phyloP scores from a whole-genome alignment of 345 rosid genomes.

The Euphorbia lathyris region DNA sequence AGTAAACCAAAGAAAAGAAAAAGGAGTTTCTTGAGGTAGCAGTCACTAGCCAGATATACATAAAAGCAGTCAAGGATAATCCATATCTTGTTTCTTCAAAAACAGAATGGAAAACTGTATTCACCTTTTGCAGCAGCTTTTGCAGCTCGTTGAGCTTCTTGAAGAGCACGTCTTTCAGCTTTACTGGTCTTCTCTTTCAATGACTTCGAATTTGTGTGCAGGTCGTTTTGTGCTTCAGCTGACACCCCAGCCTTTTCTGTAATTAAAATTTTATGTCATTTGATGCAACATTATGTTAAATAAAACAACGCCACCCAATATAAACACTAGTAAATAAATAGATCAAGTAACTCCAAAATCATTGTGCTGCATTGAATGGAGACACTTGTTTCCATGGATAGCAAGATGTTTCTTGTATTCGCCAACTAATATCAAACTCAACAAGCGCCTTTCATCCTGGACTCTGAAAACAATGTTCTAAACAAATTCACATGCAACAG shows the following conservation, averaged over 20 bases:
- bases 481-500: not conserved
- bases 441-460: not conserved
- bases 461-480: not conserved
- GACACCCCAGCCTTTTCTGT: conserved; percentile 53
- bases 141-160: conserved; percentile 92
- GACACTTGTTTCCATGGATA: not conserved
- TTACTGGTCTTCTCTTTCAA: conserved; percentile 80
- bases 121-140: conserved; percentile 90
- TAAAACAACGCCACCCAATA: not conserved
- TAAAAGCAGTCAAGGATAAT: not conserved
- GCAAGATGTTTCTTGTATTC: not conserved
- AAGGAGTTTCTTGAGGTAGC: not conserved
- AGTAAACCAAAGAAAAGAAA: not conserved
- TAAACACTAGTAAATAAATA: not conserved
- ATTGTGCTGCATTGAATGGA: not conserved
- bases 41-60: not conserved
- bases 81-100: not conserved
- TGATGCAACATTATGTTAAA: not conserved
- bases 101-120: conserved; percentile 5
- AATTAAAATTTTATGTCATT: conserved; percentile 6
- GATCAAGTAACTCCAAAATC: not conserved
- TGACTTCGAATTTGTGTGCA: conserved; percentile 44
- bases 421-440: not conserved
- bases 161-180: conserved; percentile 92
- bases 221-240: conserved; percentile 50